These are phyloP conservation scores for Talaromyces pinophilus DNA, from an alignment of 2,329 filamentous ascomycete species.

Conservation along the genomic window DNA sequence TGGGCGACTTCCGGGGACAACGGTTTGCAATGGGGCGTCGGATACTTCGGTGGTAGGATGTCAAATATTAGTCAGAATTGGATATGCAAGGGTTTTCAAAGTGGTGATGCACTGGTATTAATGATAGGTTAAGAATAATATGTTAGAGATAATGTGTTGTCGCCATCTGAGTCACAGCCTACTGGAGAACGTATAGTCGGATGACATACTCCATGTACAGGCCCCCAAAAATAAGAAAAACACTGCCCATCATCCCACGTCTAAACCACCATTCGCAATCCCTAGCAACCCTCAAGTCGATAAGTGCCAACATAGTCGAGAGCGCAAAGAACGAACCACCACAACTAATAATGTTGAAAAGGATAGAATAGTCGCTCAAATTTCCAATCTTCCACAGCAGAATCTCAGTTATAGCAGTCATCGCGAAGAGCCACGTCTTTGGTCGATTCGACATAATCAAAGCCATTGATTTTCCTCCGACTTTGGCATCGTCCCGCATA, in stretches of 20 bases:
- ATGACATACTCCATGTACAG: constrained; percentile 20
- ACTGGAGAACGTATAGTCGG: constrained; percentile 7
- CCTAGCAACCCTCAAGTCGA: constrained; percentile 18
- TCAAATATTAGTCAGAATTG: background rate
- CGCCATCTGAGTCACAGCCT: background rate
- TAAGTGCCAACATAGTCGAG: constrained; percentile 16
- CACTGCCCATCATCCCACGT: constrained; percentile 3
- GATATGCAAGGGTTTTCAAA: background rate
- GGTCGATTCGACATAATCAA: constrained; percentile 2
- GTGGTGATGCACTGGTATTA: background rate
- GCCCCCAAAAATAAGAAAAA: constrained; percentile 3
- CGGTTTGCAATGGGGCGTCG: too few relatives aligned
- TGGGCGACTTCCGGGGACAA: too few relatives aligned
- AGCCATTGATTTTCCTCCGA: constrained; percentile 5
- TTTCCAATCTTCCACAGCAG: constrained; percentile 6
- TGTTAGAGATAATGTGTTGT: background rate
- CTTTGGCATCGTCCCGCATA: constrained; percentile 7
- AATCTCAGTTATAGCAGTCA: background rate
- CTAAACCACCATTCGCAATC: constrained; percentile 19
- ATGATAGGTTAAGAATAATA: background rate
- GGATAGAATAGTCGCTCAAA: constrained; percentile 11
- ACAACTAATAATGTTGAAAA: constrained; percentile 15
- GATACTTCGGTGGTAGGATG: background rate
- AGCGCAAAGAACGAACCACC: constrained; percentile 1
- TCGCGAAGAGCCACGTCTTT: constrained; percentile 9